Base-by-base conservation (phyloP, 2,329 filamentous ascomycete genomes). In the Curvularia sp. region DNA sequence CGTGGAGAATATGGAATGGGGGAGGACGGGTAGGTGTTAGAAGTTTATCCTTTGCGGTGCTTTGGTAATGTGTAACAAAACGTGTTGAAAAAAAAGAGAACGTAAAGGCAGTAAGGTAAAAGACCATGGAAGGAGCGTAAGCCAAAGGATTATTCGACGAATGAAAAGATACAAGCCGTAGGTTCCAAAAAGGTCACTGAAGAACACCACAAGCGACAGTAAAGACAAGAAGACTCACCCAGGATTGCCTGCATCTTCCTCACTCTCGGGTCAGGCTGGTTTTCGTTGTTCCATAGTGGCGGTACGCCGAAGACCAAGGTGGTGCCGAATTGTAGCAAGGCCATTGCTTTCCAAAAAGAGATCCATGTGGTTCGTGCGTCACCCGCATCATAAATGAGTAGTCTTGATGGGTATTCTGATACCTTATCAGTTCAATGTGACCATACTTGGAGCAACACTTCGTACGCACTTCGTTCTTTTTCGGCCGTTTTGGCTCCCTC, bases 341-440 rank as follows among this genome's bases (percentile, higher is more conserved):
- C 72, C 42, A 71, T 69, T 25, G 71, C 70, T 61, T 78, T 78
- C 70, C 73, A 75, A 51, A 76, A 75, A 18, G 67, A 66, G 15
- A 78, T 70, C 63, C 67, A 77, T 3, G 73, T 66, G 7, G 73
- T 74, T 36, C 75, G 74, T 10, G 70, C 68, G 21, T 75, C 71
- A 30, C 76, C 76, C 7, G 76, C 74, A 63, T 77, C 68, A 53
- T 78, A 78, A 25, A 78, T 77, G 43, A 74, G 53, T 6, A 78
- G 60, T 13, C 61, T 55, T 53, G 66, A 59, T 47, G 64, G 47
- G 67, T 72, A 68, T 70, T 73, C 62, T 67, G 61, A 60, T 27
- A 0, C 5, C 7, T 3, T 13, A 23, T 63, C 45, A 62, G 55
- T 23, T 23, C 12, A 12, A 32, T 18, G 18, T n/a, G 28, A 5